Evolutionary conservation across 2,329 filamentous ascomycete species (phyloP), one percentile per base, ranked within the genome.

Genomic region (Cryoendolithus antarcticus): DNA sequence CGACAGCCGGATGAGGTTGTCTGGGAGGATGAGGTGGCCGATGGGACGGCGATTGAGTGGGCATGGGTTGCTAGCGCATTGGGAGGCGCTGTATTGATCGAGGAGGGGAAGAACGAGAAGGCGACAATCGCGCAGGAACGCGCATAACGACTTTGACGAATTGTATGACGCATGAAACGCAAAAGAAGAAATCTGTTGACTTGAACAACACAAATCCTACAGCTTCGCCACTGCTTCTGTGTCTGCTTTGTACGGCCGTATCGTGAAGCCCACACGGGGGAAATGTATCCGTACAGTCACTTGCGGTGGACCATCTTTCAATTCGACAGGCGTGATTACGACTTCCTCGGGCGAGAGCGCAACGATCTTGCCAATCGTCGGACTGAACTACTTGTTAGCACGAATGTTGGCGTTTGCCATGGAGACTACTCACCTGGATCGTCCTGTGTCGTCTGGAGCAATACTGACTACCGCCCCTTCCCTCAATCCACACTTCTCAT

Each of bases 401-500:
- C 41, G 34, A 24, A 24, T 30, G 9, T 6, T 24, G 12, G 15
- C 7, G 15, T 11, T 12, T 32, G 11, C 2, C 8, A 9, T 28
- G 29, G 4, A 30, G n/a, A 31, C 9, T n/a, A 32, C 48, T 43
- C 32, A 51, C 49, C 62, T 53, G 32, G 49, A 55, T 32, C 55
- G 52, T 0, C 62, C 62, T 12, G 59, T 64, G 47, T 65, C 62
- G 49, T 64, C 61, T 1, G 62, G 62, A 15, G 50, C 54, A 1
- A 65, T 50, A 19, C 47, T 54, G 1, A 64, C 58, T 15, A 48
- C 6, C 2, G 40, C 51, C 0, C 61, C 62, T 10, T 48, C 45
- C 8, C 39, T 41, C 27, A 64, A 40, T 0, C 61, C 59, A 24
- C 44, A 48, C 41, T 53, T 47, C 9, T 34, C 34, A 44, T 61